Conservation (phyloP, 441 rosid species). For the Populus trichocarpa region DNA sequence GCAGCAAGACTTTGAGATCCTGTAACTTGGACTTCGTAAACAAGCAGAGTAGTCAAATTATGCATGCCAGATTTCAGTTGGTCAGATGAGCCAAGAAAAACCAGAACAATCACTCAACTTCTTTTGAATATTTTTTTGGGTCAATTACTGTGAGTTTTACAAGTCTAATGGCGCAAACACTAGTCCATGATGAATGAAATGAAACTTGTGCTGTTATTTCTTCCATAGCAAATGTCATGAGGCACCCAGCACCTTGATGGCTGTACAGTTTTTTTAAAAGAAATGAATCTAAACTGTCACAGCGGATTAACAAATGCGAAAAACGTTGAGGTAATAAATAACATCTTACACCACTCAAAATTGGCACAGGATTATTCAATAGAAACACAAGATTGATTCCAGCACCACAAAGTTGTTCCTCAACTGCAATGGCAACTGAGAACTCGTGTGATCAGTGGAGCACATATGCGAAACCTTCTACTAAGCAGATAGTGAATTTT, state of each 20-base stretch:
- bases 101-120: neutral
- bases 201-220: neutral
- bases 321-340: neutral
- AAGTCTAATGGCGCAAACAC: neutral
- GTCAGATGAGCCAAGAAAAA: neutral
- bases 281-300: neutral
- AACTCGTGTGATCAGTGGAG: neutral
- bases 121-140: neutral
- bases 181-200: neutral
- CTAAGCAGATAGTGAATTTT: neutral
- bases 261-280: neutral
- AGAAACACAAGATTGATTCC: conserved; percentile 10
- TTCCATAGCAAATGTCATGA: neutral
- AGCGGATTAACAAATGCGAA: neutral
- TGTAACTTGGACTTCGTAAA: neutral
- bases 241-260: neutral
- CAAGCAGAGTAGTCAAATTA: neutral
- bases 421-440: neutral
- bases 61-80: neutral
- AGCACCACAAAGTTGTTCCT: neutral
- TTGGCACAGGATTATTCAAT: neutral
- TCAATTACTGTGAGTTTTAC: neutral
- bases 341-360: neutral
- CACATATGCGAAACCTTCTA: neutral
- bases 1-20: too few relatives aligned